Percentiles rank a stretch among this genome's conserved stretches.
phyloP scores from a whole-genome alignment of 441 rosid genomes.

The Euphorbia schlechtendalii region DNA sequence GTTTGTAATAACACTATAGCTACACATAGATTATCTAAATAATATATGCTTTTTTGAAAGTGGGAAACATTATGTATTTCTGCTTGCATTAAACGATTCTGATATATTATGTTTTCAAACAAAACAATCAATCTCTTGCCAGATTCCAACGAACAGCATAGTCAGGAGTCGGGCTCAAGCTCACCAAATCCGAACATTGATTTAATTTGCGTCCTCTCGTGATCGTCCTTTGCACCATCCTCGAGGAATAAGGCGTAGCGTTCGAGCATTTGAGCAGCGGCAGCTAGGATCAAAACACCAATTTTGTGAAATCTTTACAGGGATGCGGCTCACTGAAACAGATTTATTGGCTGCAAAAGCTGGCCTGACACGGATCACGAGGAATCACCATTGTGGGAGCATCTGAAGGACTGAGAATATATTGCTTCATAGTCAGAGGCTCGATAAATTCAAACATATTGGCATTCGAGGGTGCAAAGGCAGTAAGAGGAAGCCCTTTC shows the following conservation, averaged over 20 bases:
- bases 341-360: constrained; percentile 8
- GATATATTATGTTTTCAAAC: too few species aligned
- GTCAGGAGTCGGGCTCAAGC: constrained; percentile 2
- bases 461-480: neutral
- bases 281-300: constrained; percentile 3
- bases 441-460: constrained; percentile 2
- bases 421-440: too few species aligned
- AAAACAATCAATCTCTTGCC: neutral
- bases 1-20: too few species aligned
- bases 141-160: neutral
- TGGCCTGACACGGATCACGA: constrained; percentile 2
- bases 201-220: too few species aligned
- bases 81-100: too few species aligned
- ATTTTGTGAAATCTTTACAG: constrained; percentile 1
- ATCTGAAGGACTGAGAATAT: neutral
- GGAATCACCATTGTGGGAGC: constrained; percentile 5
- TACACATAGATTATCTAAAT: too few species aligned
- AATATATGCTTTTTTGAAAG: too few species aligned
- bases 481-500: constrained; percentile 6
- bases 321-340: neutral
- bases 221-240: neutral
- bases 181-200: constrained; percentile 5
- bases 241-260: neutral
- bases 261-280: neutral
- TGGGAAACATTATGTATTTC: too few species aligned